Base-by-base conservation (phyloP, 2,329 filamentous ascomycete species). In the Talaromyces piceae region DNA sequence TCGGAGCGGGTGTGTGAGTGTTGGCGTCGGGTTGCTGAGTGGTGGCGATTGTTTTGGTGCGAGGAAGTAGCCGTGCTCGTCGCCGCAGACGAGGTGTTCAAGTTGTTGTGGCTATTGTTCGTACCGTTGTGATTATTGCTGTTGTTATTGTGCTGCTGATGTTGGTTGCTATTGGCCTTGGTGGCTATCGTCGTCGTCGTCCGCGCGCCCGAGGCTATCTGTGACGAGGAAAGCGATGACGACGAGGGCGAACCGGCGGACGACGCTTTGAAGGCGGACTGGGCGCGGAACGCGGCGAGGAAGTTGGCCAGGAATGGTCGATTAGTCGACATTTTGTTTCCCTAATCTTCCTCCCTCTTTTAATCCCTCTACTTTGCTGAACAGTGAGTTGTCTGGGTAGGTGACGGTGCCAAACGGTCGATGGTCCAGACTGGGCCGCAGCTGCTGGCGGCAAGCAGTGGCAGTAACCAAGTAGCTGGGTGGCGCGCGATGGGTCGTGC, bases 221-320 rank as follows among this genome's bases (percentile, higher is more conserved):
- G 69, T 33, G 73, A 63, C 20, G 70, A 61, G 7, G 74, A 63
- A 11, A 45, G 45, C 51, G 69, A 67, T 26, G 71, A 50, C 18
- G 68, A 65, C 37, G 72, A 62, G 1, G 60, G 61, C 37, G 63
- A 56, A 45, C 63, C 64, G 20, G 70, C 59, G 12, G 64, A 58
- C 26, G 62, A 73, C 22, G 80, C 71, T 61, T 83, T 83, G 57
- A 80, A 75, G 51, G 76, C 73, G 39, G 81, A 81, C 62, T 84
- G 81, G 47, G 82, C 80, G 47, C 82, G 77, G 62, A 86, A 86
- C 56, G 82, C 81, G 45, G 82, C 78, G 55, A 86, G 77, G 70
- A 86, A 84, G 71, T 81, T 82, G 58, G 81, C 76, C 60, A 86
- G 75, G 70, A 86, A 86, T 45, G 77, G 82, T 52, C 81, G 71